These are phyloP conservation scores for Picea glauca DNA, from an alignment of 75 land plant genomes.

Conservation along the genomic window DNA sequence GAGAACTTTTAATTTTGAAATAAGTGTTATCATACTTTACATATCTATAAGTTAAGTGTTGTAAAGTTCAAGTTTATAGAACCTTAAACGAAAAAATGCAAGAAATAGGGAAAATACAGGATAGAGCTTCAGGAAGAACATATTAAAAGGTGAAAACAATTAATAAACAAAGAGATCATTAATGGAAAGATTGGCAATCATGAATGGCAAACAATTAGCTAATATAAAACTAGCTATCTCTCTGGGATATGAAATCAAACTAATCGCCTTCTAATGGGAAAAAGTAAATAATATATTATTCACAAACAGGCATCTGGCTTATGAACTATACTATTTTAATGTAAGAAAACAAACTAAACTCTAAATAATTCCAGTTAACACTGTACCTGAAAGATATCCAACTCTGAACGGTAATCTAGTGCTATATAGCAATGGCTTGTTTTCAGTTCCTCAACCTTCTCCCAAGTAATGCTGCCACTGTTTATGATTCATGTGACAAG, in stretches of 20 bases:
- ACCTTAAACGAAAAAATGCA: neutral
- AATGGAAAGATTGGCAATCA: neutral
- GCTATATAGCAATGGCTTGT: slow-evolving; percentile 90
- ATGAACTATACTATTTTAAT: neutral
- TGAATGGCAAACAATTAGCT: no score
- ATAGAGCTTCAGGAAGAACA: no score
- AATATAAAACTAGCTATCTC: no score
- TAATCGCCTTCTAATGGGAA: neutral
- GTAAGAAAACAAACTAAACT: no score
- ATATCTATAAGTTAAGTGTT: no score
- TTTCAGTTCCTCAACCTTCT: slow-evolving; percentile 91
- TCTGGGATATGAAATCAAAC: neutral
- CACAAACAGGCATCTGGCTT: neutral
- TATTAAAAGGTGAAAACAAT: neutral
- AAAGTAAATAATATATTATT: neutral
- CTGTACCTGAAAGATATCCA: slow-evolving; percentile 78
- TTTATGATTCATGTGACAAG: neutral
- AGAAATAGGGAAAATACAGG: neutral
- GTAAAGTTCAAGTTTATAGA: neutral
- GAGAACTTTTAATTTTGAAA: no score
- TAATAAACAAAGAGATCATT: neutral
- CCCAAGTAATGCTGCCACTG: slow-evolving; percentile 83
- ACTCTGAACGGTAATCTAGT: slow-evolving; percentile 66
- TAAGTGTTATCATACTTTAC: no score
- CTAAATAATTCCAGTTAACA: neutral